Conservation (phyloP, 192 early-diverging fungal species). For the Gonapodya sp. region DNA sequence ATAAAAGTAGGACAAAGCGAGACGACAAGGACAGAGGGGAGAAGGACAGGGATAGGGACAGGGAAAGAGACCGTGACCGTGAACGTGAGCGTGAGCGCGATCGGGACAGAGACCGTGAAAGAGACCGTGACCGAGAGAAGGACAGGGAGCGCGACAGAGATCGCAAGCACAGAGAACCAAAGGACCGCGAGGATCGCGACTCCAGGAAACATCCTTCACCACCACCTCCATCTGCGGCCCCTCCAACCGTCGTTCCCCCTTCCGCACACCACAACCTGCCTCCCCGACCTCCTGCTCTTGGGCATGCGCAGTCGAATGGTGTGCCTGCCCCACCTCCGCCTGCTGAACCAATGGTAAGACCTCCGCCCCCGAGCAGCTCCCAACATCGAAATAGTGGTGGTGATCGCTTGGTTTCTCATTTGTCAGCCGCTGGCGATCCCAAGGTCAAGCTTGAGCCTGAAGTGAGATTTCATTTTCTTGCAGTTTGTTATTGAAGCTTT, state of each 20-base stretch:
- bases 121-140: constrained; percentile 18
- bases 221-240: constrained; percentile 15
- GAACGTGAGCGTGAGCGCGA: constrained; percentile 24
- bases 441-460: constrained; percentile 19
- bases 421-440: constrained; percentile 16
- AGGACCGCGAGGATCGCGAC: constrained; percentile 19
- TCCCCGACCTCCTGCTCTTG: too few relatives aligned
- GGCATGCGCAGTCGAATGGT: too few relatives aligned
- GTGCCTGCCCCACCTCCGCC: neutral
- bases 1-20: neutral
- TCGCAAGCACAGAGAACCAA: constrained; percentile 12
- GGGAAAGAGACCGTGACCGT: constrained; percentile 35
- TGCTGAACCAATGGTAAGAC: constrained; percentile 9
- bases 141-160: too few relatives aligned
- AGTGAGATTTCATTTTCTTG: constrained; percentile 19
- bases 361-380: constrained; percentile 15
- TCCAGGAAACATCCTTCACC: constrained; percentile 14
- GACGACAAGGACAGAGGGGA: constrained; percentile 13
- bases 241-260: too few relatives aligned
- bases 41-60: constrained; percentile 22
- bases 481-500: constrained; percentile 15
- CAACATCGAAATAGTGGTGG: neutral
- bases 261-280: too few relatives aligned
- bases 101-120: constrained; percentile 25
- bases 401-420: constrained; percentile 13